Conservation (phyloP, 371 early-diverging fungal genomes). For the Mucor velutinosus region DNA sequence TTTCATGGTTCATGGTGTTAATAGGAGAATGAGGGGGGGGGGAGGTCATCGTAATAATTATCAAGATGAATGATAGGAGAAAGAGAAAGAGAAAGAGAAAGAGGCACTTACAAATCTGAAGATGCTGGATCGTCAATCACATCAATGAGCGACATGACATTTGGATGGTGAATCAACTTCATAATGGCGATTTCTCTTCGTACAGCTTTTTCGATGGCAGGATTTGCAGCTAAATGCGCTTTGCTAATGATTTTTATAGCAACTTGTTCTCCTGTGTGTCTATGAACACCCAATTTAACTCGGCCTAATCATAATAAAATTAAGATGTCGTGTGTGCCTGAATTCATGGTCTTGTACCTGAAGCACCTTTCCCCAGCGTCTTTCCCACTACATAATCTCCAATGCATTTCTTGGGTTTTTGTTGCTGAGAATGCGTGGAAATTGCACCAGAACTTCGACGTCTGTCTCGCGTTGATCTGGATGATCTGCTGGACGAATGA, state of each 20-base stretch:
- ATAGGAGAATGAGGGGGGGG: background rate
- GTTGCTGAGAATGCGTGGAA: slow-evolving; percentile 34
- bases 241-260: slow-evolving; percentile 57
- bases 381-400: slow-evolving; percentile 57
- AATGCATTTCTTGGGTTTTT: slow-evolving; percentile 47
- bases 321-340: slow-evolving; percentile 1
- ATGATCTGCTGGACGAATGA: slow-evolving; percentile 19
- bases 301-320: slow-evolving; percentile 29
- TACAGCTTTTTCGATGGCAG: slow-evolving; percentile 68
- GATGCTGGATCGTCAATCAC: slow-evolving; percentile 70
- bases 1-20: background rate
- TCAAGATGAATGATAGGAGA: background rate
- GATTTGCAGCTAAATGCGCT: slow-evolving; percentile 51
- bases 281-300: slow-evolving; percentile 49
- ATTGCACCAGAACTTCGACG: slow-evolving; percentile 48
- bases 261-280: slow-evolving; percentile 48
- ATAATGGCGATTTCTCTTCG: slow-evolving; percentile 76
- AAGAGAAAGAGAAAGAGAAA: background rate
- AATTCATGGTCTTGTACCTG: slow-evolving; percentile 31
- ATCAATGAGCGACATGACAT: slow-evolving; percentile 70
- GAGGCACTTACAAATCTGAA: slow-evolving; percentile 65
- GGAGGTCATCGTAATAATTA: background rate
- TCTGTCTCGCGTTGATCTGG: slow-evolving; percentile 37
- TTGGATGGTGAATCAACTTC: slow-evolving; percentile 71
- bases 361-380: slow-evolving; percentile 55